Base-by-base conservation (phyloP, 192 early-diverging fungal genomes). In the Lobosporangium transversale region DNA sequence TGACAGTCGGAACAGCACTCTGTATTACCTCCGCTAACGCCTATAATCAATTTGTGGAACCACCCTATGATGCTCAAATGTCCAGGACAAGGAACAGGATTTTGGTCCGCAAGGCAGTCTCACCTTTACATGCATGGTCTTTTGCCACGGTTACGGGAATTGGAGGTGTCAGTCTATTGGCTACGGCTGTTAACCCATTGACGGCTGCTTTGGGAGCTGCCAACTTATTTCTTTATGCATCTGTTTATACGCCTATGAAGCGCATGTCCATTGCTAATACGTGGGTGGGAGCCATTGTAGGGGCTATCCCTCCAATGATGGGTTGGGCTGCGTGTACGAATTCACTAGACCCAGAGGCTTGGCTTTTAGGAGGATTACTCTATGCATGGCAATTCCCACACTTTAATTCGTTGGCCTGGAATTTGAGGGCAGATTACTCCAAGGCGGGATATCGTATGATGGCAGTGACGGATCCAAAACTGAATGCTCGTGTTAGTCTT, bases 371-470 rank as follows among this genome's bases (percentile, higher is more conserved):
- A 20, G 85, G 78, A 1, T 81, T 95, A 2, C 80, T 99, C 42
- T 99, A 94, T 80, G 92, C 95, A 0, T 99, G 97, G 97, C 97
- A 99, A 84, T 99, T 99, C 79, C 97, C 97, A 29, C 97, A 99
- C 71, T 99, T 99, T 73, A 99, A 99, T 80, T 87, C 95, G 3
- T 75, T 99, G 24, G 85, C 90, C 17, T 96, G 95, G 91, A 95
- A 94, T 53, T 82, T 99, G 48, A 84, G 95, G 2, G 89, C 90
- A 4, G 97, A 99, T 74, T 99, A 99, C 80, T 91, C 93, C 10
- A 97, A 97, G 75, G 97, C 97, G 2, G 97, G 97, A 2, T 99
- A 97, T 81, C 85, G 90, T 2, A 99, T 99, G 97, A 95, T 94
- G 91, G 86, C 90, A 2, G 94, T 94, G 0, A 91, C 89, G 1